Evolutionary conservation across 1,139 yeast genomes (phyloP), one percentile per base, ranked within the genome.

Genomic region (Kodamaea alishanica): DNA sequence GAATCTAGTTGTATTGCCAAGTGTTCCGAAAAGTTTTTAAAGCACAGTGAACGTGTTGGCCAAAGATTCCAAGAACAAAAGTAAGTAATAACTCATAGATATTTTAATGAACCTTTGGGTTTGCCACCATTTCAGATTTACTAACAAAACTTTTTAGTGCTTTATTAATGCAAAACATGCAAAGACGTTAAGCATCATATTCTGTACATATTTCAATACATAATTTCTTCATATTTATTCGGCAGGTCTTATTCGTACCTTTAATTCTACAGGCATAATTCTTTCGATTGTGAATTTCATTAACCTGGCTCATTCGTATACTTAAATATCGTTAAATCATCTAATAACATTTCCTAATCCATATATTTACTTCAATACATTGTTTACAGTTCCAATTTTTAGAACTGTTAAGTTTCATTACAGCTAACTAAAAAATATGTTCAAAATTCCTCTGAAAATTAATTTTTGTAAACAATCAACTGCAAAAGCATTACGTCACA

Each of bases 41-140:
- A 92, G 67, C 97, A 92, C 75, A 83, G 94, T 65, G 98, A 92
- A 73, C 84, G 98, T 65, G 96, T 94, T 42, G 98, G 98, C 36
- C 95, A 87, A 67, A 83, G 98, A 70, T 92, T 92, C 89, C 97
- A 92, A 69, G 98, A 92, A 63, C 97, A 90, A 68, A 92, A 90
- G 70, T 65, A 45, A 27, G 53, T 49, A 40, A 5, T n/a, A 15
- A 15, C 3, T 23, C 24, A 8, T 30, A 11, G n/a, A n/a, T 29
- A 11, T n/a, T 29, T n/a, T 31, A 33, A n/a, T 23, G 26, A 22
- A n/a, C 28, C 28, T 26, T 10, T 26, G 15, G 22, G 22, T 32
- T 7, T 8, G 6, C 22, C 30, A 30, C 20, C 24, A 28, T 3
- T 26, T 10, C 10, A 6, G 25, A 9, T 6, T 34, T 60, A 62